phyloP scores from a whole-genome alignment of 2,329 filamentous ascomycete species.

The Penicillium sp. region DNA sequence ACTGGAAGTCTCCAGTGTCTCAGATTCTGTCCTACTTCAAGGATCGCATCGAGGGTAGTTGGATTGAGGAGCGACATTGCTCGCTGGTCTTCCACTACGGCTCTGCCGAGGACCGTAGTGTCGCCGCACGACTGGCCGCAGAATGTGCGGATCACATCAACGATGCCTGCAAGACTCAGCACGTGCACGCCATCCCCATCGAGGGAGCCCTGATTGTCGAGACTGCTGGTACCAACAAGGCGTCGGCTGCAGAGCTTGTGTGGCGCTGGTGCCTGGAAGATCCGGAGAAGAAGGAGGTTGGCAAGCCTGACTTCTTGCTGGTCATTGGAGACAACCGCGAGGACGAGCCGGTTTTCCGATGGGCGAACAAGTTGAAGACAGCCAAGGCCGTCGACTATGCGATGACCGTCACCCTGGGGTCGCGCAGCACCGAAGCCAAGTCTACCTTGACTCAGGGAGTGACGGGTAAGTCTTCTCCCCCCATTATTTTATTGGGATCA shows the following conservation, averaged over 20 bases:
- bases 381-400: conserved; percentile 60
- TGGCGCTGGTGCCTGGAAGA: conserved; percentile 59
- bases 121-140: conserved; percentile 70
- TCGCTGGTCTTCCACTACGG: conserved; percentile 88
- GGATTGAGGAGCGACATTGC: conserved; percentile 86
- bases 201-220: conserved; percentile 80
- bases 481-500: not conserved
- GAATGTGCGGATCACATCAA: conserved; percentile 95
- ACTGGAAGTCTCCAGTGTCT: conserved; percentile 79
- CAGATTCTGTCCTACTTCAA: conserved; percentile 83
- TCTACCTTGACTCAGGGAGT: conserved; percentile 85
- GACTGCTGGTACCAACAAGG: conserved; percentile 80
- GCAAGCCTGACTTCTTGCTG: conserved; percentile 72
- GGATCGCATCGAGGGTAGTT: conserved; percentile 80
- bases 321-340: conserved; percentile 87
- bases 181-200: conserved; percentile 74
- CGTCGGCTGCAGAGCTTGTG: conserved; percentile 70
- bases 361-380: conserved; percentile 72
- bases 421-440: conserved; percentile 78
- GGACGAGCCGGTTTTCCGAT: conserved; percentile 88
- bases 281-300: conserved; percentile 35
- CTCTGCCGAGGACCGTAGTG: conserved; percentile 68
- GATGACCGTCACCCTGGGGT: conserved; percentile 79
- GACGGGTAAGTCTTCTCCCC: conserved; percentile 58
- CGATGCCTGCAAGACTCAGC: conserved; percentile 77